phyloP scores from a whole-genome alignment of 768 basidiomycete genomes.

The Guyanaporus albipodus region DNA sequence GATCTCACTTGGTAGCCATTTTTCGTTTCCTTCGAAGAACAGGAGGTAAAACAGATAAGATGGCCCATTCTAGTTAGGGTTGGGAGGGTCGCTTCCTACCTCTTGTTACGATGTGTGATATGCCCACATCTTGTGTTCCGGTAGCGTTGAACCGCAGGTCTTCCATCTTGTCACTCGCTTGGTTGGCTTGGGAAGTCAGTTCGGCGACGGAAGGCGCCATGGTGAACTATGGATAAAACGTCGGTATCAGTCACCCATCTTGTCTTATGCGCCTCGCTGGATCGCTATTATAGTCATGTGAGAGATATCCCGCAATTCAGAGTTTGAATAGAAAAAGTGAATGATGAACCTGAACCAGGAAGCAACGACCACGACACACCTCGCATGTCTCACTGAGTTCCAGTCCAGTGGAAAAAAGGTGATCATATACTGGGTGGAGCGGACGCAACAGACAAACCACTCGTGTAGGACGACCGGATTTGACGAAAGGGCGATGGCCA shows the following conservation, averaged over 20 bases:
- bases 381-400: too few relatives aligned
- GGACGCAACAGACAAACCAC: too few relatives aligned
- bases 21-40: slow-evolving; percentile 44
- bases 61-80: slow-evolving; percentile 33
- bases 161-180: too few relatives aligned
- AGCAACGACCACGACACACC: too few relatives aligned
- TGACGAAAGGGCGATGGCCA: slow-evolving; percentile 37
- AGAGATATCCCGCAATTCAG: background rate
- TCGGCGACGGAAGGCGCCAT: slow-evolving; percentile 18
- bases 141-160: too few relatives aligned
- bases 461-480: slow-evolving; percentile 39
- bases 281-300: background rate
- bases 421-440: too few relatives aligned
- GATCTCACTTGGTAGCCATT: slow-evolving; percentile 45
- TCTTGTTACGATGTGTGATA: slow-evolving; percentile 3
- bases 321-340: too few relatives aligned
- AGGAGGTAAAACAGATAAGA: slow-evolving; percentile 50
- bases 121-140: slow-evolving; percentile 2
- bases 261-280: background rate
- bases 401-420: too few relatives aligned
- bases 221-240: background rate
- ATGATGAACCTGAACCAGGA: too few relatives aligned
- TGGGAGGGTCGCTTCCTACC: background rate
- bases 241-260: too few relatives aligned
- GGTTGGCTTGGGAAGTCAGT: background rate